Evolutionary conservation across 1,139 yeast species (phyloP).

Genomic region (Lizanozyma gosingica): DNA sequence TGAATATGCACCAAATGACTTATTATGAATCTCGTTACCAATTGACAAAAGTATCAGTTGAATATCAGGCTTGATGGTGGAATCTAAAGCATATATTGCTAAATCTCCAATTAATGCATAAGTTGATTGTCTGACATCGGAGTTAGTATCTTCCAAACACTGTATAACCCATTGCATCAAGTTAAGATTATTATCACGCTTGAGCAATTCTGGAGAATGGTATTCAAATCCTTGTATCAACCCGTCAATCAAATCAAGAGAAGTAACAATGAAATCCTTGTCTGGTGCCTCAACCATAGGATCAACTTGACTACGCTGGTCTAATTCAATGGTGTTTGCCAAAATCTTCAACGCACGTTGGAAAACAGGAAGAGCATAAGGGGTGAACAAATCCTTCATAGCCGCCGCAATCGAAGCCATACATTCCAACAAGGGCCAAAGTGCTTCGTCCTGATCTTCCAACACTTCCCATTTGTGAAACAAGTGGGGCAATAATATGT

Average conservation of each 20-base stretch:
- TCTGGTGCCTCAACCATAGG: conserved; percentile 74
- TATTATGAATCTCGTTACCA: conserved; percentile 56
- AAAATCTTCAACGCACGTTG: conserved; percentile 67
- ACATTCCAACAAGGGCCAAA: conserved; percentile 91
- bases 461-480: conserved; percentile 70
- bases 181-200: conserved; percentile 23
- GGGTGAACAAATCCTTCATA: conserved; percentile 75
- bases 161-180: conserved; percentile 57
- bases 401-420: conserved; percentile 87
- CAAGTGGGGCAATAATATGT: conserved; percentile 68
- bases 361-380: conserved; percentile 86
- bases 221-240: conserved; percentile 78
- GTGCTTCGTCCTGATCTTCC: conserved; percentile 67
- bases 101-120: conserved; percentile 88
- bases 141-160: conserved; percentile 67
- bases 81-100: conserved; percentile 53
- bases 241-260: conserved; percentile 86
- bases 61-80: conserved; percentile 47
- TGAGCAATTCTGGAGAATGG: conserved; percentile 52
- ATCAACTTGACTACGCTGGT: conserved; percentile 55
- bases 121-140: conserved; percentile 88
- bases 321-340: conserved; percentile 57
- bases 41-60: conserved; percentile 52
- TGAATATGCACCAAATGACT: conserved; percentile 45
- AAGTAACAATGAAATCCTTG: conserved; percentile 82